Evolutionary conservation across 192 early-diverging fungal genomes (phyloP).

Genomic region (Borealophlyctis nickersoniae): DNA sequence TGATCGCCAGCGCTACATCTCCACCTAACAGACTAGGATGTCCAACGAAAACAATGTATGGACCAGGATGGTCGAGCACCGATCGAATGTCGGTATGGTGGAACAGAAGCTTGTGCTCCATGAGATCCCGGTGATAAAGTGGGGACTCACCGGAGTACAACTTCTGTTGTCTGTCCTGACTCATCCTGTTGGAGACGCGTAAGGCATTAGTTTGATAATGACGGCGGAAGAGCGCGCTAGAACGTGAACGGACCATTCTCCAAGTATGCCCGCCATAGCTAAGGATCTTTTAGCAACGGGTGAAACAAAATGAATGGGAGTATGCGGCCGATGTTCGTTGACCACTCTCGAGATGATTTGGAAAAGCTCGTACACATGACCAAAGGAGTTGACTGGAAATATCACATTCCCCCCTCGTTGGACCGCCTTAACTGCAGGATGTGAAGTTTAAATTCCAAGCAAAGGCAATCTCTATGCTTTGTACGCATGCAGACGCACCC

Average conservation of each 20-base stretch:
- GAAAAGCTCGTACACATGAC: conserved; percentile 73
- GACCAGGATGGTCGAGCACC: conserved; percentile 44
- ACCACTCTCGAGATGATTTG: conserved; percentile 56
- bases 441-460: not conserved
- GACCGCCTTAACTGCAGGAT: too few relatives aligned
- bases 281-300: conserved; percentile 74
- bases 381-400: conserved; percentile 64
- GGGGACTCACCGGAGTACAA: conserved; percentile 65
- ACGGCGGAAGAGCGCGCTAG: too few relatives aligned
- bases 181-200: conserved; percentile 21
- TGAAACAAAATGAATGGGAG: conserved; percentile 69
- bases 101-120: conserved; percentile 36
- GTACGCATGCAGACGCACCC: too few relatives aligned
- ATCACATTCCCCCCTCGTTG: conserved; percentile 69
- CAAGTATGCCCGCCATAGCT: conserved; percentile 77
- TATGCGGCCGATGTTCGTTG: conserved; percentile 51
- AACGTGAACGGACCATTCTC: conserved; percentile 66
- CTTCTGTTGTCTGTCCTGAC: conserved; percentile 45
- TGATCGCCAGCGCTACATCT: conserved; percentile 39
- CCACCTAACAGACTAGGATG: conserved; percentile 45
- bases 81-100: conserved; percentile 39
- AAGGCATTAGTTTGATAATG: not conserved
- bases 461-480: too few relatives aligned
- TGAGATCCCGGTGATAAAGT: conserved; percentile 46
- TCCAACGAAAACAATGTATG: conserved; percentile 62